Percentiles rank a stretch among this genome's conserved stretches.
Conservation (phyloP, 257 asterid genomes). For the Echites panduratus region DNA sequence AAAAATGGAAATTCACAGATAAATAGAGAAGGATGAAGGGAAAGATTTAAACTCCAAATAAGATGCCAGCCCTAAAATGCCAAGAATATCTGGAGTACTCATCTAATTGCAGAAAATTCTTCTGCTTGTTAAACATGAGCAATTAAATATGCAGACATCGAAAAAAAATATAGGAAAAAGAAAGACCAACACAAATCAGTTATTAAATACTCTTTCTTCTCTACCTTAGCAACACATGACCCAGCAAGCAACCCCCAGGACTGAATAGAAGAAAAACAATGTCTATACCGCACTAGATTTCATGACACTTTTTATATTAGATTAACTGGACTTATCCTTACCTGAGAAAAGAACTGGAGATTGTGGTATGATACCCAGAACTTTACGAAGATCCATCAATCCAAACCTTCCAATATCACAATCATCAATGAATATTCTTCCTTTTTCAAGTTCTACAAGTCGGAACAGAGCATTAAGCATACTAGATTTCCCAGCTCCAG, state of each 20-base stretch:
- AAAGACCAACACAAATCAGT: background rate
- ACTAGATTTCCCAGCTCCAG: constrained; percentile 99
- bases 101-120: background rate
- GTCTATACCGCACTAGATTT: background rate
- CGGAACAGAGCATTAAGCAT: constrained; percentile 95
- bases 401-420: constrained; percentile 77
- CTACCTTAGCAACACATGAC: background rate
- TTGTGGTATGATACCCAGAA: constrained; percentile 95
- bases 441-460: constrained; percentile 80
- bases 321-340: constrained; percentile 20
- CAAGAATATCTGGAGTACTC: background rate
- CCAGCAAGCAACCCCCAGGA: background rate
- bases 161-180: background rate
- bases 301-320: background rate
- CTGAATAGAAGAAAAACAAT: background rate
- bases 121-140: too few species aligned
- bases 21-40: too few species aligned
- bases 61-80: background rate
- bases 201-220: background rate
- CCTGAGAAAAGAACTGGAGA: constrained; percentile 98
- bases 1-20: too few species aligned
- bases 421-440: constrained; percentile 73
- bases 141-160: background rate
- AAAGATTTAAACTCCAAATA: too few species aligned
- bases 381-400: constrained; percentile 77